These are phyloP conservation scores for Ophiostoma tasmaniense DNA, from an alignment of 2,329 filamentous ascomycete genomes.

Conservation along the genomic window DNA sequence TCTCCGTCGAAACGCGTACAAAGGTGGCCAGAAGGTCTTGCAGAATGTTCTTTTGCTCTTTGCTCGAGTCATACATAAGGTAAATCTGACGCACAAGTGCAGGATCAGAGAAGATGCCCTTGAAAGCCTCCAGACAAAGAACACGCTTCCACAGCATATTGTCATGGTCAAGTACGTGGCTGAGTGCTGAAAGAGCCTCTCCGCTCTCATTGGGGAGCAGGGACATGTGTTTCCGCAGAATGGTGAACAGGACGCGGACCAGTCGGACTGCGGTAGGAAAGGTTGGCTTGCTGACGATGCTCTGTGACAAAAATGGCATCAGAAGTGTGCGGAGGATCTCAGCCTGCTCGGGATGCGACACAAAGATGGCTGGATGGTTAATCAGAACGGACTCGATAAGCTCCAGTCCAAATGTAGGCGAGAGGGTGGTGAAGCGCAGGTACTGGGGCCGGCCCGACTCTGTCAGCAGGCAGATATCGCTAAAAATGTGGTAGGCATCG, in stretches of 20 bases:
- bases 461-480: slow-evolving; percentile 80
- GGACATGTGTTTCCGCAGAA: slow-evolving; percentile 68
- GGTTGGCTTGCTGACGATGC: slow-evolving; percentile 65
- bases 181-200: slow-evolving; percentile 71
- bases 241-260: slow-evolving; percentile 71
- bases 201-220: slow-evolving; percentile 73
- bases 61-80: slow-evolving; percentile 63
- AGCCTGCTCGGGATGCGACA: slow-evolving; percentile 69
- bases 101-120: slow-evolving; percentile 75
- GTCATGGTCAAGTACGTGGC: slow-evolving; percentile 82
- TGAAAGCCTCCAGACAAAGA: slow-evolving; percentile 84
- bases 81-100: slow-evolving; percentile 72
- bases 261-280: slow-evolving; percentile 79
- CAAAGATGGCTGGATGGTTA: slow-evolving; percentile 75
- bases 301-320: slow-evolving; percentile 73
- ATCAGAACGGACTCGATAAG: slow-evolving; percentile 84
- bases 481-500: slow-evolving; percentile 80
- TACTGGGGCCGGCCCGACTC: slow-evolving; percentile 79
- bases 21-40: slow-evolving; percentile 78
- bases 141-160: slow-evolving; percentile 77
- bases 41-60: slow-evolving; percentile 66
- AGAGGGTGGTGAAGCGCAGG: slow-evolving; percentile 67
- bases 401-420: slow-evolving; percentile 78
- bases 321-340: slow-evolving; percentile 68
- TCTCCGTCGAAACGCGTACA: slow-evolving; percentile 87